Base-by-base conservation (phyloP, 2,329 filamentous ascomycete genomes). In the Xylaria sp. region DNA sequence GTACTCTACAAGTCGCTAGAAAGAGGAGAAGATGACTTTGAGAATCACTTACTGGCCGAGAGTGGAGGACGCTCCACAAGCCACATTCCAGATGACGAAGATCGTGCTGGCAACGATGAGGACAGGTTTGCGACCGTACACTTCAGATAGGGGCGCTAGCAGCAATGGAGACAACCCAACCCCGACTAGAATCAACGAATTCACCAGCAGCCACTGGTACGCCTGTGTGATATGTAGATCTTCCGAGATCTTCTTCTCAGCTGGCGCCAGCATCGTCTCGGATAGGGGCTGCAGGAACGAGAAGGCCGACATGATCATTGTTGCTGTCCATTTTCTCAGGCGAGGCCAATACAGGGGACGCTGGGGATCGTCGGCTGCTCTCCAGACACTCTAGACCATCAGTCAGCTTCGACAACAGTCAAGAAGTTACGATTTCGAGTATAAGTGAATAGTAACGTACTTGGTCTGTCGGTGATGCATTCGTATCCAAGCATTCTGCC, bases 71-170 rank as follows among this genome's bases (percentile, higher is more conserved):
- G 61, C 63, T 1, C 71, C 68, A 27, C 68, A 71, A 5, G 56
- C 69, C 1, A 59, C 29, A 27, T 72, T 72, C 66, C 62, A 72
- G 1, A 55, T 62, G 3, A 70, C 17, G 22, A 63, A 69, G 25
- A 66, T 44, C 0, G 65, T 51, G 27, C 61, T 71, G 7, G 39
- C 42, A 10, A 27, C 9, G 1, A 63, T 22, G 5, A 69, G 29
- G 5, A 72, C 38, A 0, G 17, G 63, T 0, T 47, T 71, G 5
- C 81, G 75, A n/a, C 81, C 81, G 69, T 80, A 82, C 31, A 79
- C 67, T 69, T 86, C 84, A 31, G 78, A 82, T 9, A 83, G 62
- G 0, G 84, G 83, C 2, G 81, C 82, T 57, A 81, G 79, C 9
- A 85, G 73, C 2, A 78, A 72, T 1, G 83, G 83, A 2, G 59